These are phyloP conservation scores for Pontederia crassipes DNA, from an alignment of 176 grass and related monocot species.

Conservation along the genomic window DNA sequence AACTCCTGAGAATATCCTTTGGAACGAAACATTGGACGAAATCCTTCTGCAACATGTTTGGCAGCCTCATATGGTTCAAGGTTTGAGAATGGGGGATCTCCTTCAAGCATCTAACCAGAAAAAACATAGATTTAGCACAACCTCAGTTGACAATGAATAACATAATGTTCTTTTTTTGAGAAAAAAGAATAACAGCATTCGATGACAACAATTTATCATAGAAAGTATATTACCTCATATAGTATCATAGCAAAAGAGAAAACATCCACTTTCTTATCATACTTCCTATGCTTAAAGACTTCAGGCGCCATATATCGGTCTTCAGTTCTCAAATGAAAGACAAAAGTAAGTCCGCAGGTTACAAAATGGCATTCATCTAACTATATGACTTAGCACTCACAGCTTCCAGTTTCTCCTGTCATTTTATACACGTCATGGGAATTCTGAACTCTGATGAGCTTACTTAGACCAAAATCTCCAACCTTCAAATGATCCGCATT, in stretches of 20 bases:
- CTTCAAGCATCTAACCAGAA: slow-evolving; percentile 79
- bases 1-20: slow-evolving; percentile 64
- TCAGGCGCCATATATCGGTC: slow-evolving; percentile 99
- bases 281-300: slow-evolving; percentile 97
- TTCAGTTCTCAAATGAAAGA: slow-evolving; percentile 22
- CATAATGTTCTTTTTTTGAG: neutral
- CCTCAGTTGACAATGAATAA: neutral
- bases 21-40: slow-evolving; percentile 56
- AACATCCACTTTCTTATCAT: slow-evolving; percentile 99
- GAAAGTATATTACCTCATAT: slow-evolving; percentile 61
- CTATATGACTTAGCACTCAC: slow-evolving; percentile 42
- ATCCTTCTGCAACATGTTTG: slow-evolving; percentile 75
- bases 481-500: slow-evolving; percentile 95
- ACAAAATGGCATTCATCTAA: slow-evolving; percentile 8
- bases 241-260: slow-evolving; percentile 99
- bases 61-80: slow-evolving; percentile 94
- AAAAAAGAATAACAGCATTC: neutral
- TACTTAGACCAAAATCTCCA: slow-evolving; percentile 97
- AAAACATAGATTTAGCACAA: slow-evolving; percentile 17
- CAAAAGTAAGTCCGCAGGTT: slow-evolving; percentile 8
- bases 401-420: slow-evolving; percentile 98
- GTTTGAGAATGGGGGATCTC: slow-evolving; percentile 69
- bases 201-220: slow-evolving; percentile 1
- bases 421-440: slow-evolving; percentile 95
- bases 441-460: slow-evolving; percentile 84